Evolutionary conservation across 2,329 filamentous ascomycete species (phyloP).

Genomic region (Claviceps pusilla): DNA sequence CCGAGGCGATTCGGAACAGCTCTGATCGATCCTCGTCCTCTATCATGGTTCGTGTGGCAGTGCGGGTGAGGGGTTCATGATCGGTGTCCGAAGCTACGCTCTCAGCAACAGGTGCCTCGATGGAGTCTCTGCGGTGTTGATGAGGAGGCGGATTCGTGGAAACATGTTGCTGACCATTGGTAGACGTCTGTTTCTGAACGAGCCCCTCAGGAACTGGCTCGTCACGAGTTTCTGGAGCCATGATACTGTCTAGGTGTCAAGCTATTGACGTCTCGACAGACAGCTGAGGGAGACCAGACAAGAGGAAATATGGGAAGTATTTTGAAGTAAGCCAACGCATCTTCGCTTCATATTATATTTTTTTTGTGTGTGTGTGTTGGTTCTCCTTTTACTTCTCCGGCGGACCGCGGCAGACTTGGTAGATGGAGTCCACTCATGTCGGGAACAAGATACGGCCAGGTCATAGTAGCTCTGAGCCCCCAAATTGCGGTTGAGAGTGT

Average conservation of each 20-base stretch:
- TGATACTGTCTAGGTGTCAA: neutral
- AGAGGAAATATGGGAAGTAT: neutral
- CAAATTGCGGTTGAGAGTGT: no score
- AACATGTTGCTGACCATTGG: neutral
- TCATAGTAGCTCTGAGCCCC: neutral
- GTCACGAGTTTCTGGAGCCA: neutral
- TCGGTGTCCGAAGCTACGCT: neutral
- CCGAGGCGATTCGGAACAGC: constrained; percentile 25
- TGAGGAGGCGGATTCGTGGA: neutral
- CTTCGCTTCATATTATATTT: neutral
- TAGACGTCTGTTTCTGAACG: neutral
- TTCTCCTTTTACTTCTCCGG: no score
- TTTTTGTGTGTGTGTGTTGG: neutral
- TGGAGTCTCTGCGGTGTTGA: neutral
- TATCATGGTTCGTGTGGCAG: constrained; percentile 11
- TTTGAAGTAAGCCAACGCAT: neutral
- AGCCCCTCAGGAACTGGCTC: neutral
- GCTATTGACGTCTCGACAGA: neutral
- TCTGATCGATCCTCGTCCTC: constrained; percentile 21
- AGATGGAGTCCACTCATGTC: neutral
- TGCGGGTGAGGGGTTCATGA: constrained; percentile 3
- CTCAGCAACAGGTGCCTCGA: neutral
- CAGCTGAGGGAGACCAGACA: neutral
- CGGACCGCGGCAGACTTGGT: no score
- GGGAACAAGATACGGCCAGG: neutral